These are phyloP conservation scores for Kodamaea neixiangensis DNA, from an alignment of 805 yeast species.

Conservation along the genomic window DNA sequence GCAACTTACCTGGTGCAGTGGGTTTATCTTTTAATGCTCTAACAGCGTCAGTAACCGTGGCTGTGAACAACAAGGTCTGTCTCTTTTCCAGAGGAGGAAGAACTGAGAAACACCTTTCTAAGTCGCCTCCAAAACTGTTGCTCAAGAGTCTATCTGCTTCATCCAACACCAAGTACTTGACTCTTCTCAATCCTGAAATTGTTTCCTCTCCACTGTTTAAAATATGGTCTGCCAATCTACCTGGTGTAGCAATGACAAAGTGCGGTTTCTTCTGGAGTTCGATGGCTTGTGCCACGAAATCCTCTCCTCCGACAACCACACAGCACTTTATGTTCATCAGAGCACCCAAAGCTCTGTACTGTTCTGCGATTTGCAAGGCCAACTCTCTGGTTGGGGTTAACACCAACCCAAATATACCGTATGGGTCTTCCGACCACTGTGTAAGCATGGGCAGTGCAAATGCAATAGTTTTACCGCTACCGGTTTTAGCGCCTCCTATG, in stretches of 20 bases:
- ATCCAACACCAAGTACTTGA: slow-evolving; percentile 82
- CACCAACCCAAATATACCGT: slow-evolving; percentile 86
- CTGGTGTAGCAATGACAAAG: slow-evolving; percentile 96
- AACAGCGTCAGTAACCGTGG: slow-evolving; percentile 93
- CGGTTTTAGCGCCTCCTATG: slow-evolving; percentile 98
- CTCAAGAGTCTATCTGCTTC: slow-evolving; percentile 94
- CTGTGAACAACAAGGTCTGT: slow-evolving; percentile 91
- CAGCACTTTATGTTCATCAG: slow-evolving; percentile 80
- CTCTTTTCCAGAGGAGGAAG: slow-evolving; percentile 72
- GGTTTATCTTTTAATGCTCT: slow-evolving; percentile 70
- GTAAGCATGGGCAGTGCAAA: slow-evolving; percentile 97
- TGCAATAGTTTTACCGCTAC: slow-evolving; percentile 96
- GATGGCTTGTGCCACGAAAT: slow-evolving; percentile 84
- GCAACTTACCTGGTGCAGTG: slow-evolving; percentile 53
- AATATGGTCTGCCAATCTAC: slow-evolving; percentile 91
- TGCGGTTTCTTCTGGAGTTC: slow-evolving; percentile 84
- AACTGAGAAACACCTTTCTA: slow-evolving; percentile 67
- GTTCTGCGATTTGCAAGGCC: slow-evolving; percentile 97
- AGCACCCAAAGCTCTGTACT: slow-evolving; percentile 90
- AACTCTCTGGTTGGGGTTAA: slow-evolving; percentile 92
- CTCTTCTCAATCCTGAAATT: slow-evolving; percentile 71
- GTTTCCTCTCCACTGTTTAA: slow-evolving; percentile 88
- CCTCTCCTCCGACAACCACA: slow-evolving; percentile 93
- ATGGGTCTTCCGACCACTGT: slow-evolving; percentile 93
- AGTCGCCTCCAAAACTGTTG: slow-evolving; percentile 77